Conservation (phyloP, 768 basidiomycete species). For the Termitomyces sp. region DNA sequence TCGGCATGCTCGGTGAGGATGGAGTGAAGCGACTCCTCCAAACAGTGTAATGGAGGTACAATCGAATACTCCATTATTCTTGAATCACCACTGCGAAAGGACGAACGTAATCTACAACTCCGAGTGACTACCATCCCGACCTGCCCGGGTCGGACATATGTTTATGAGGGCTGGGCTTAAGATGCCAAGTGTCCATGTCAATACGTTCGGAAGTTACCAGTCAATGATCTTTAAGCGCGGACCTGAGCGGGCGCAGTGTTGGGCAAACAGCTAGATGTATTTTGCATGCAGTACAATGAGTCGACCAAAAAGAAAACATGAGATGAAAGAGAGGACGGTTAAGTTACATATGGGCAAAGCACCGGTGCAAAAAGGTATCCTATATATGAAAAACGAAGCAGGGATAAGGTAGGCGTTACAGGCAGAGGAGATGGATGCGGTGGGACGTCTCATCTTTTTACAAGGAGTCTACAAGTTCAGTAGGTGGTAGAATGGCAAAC, state of each 20-base stretch:
- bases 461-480: conserved; percentile 17
- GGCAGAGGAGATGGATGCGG: conserved; percentile 6
- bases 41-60: conserved; percentile 21
- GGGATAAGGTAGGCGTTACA: conserved; percentile 10
- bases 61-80: neutral
- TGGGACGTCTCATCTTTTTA: conserved; percentile 11
- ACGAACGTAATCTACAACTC: neutral
- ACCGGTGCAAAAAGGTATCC: conserved; percentile 11
- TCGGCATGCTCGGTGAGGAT: conserved; percentile 47
- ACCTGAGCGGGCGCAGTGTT: neutral
- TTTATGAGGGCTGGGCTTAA: neutral
- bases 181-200: neutral
- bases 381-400: neutral
- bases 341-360: conserved; percentile 13
- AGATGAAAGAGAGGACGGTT: conserved; percentile 1
- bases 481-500: conserved; percentile 1
- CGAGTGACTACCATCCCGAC: neutral
- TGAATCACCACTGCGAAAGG: neutral
- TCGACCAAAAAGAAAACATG: neutral
- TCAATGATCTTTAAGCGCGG: neutral
- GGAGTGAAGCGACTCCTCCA: conserved; percentile 41
- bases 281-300: neutral
- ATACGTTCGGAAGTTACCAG: neutral
- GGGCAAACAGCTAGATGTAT: neutral
- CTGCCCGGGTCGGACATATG: neutral